Percentiles rank a stretch among this genome's conserved stretches.
Conservation (phyloP, 2,329 filamentous ascomycete genomes). For the Fusarium keratoplasticum region DNA sequence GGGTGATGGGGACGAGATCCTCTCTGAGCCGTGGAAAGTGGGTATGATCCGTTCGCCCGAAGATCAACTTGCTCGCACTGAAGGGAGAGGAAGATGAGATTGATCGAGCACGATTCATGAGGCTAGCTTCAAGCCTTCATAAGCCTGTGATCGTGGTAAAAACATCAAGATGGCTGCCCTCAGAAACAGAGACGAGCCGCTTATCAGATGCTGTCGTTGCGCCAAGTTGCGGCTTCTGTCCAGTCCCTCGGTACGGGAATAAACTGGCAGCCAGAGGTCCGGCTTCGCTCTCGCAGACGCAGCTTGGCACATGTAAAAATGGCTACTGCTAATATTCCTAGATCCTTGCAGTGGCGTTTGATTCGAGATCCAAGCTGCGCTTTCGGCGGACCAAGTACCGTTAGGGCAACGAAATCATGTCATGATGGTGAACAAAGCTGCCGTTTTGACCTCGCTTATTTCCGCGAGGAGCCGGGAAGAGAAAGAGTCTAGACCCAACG, state of each 20-base stretch:
- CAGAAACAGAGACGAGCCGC: not conserved
- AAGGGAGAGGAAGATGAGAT: not conserved
- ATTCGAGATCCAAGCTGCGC: not conserved
- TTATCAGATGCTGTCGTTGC: constrained; percentile 23
- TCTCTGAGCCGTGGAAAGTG: constrained; percentile 23
- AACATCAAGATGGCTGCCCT: not conserved
- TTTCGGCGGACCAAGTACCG: not conserved
- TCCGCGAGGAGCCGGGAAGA: not conserved
- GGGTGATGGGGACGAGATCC: constrained; percentile 11
- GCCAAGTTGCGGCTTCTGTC: not conserved
- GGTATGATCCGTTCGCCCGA: constrained; percentile 37
- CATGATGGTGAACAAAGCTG: not conserved
- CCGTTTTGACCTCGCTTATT: not conserved
- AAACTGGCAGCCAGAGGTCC: constrained; percentile 8
- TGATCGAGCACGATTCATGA: not conserved
- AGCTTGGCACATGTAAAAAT: not conserved
- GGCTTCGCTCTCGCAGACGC: constrained; percentile 6
- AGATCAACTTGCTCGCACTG: not conserved
- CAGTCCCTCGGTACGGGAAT: constrained; percentile 30
- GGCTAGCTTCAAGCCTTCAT: not conserved
- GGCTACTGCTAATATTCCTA: not conserved
- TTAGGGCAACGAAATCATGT: constrained; percentile 1
- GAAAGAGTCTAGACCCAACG: not conserved
- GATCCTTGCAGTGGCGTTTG: not conserved
- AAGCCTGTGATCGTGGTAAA: not conserved